These are phyloP conservation scores for Friedmanniomyces simplex DNA, from an alignment of 495 filamentous ascomycete genomes.

Conservation along the genomic window DNA sequence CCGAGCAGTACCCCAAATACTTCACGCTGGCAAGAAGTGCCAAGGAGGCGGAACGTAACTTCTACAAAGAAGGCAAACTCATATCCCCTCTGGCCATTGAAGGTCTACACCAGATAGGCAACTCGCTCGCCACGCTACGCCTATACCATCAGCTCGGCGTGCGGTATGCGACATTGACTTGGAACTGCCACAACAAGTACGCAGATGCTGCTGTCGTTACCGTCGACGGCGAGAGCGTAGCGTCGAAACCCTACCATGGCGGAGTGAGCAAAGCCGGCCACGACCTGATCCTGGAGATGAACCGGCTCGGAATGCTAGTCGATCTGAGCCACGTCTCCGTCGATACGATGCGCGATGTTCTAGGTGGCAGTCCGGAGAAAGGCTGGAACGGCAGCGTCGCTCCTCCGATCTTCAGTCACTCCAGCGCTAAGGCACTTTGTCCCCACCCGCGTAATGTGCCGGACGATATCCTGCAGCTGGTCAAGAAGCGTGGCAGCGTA, in stretches of 20 bases:
- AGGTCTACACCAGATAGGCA: slow-evolving; percentile 91
- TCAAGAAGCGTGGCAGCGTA: slow-evolving; percentile 49
- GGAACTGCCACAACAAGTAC: slow-evolving; percentile 88
- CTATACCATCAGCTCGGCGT: slow-evolving; percentile 70
- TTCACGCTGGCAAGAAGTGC: slow-evolving; percentile 58
- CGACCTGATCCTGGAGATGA: slow-evolving; percentile 63
- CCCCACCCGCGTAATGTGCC: slow-evolving; percentile 64
- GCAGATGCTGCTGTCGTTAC: slow-evolving; percentile 68
- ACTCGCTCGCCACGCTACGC: slow-evolving; percentile 66
- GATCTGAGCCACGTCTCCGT: slow-evolving; percentile 59
- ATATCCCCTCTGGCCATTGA: slow-evolving; percentile 74
- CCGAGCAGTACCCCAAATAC: slow-evolving; percentile 52
- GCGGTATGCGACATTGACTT: slow-evolving; percentile 79
- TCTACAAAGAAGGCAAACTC: slow-evolving; percentile 36
- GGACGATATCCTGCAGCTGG: slow-evolving; percentile 55
- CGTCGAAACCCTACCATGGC: slow-evolving; percentile 33
- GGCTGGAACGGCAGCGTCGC: slow-evolving; percentile 41
- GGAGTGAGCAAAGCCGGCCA: slow-evolving; percentile 58
- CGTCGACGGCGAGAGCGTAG: slow-evolving; percentile 22
- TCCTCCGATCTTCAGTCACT: slow-evolving; percentile 67
- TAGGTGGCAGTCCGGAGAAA: slow-evolving; percentile 41
- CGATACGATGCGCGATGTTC: slow-evolving; percentile 61
- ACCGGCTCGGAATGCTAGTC: slow-evolving; percentile 68
- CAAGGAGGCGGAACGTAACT: slow-evolving; percentile 44
- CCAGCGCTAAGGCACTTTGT: slow-evolving; percentile 54